These are phyloP conservation scores for Stromatinia cepivora DNA, from an alignment of 2,329 filamentous ascomycete species.

Conservation along the genomic window DNA sequence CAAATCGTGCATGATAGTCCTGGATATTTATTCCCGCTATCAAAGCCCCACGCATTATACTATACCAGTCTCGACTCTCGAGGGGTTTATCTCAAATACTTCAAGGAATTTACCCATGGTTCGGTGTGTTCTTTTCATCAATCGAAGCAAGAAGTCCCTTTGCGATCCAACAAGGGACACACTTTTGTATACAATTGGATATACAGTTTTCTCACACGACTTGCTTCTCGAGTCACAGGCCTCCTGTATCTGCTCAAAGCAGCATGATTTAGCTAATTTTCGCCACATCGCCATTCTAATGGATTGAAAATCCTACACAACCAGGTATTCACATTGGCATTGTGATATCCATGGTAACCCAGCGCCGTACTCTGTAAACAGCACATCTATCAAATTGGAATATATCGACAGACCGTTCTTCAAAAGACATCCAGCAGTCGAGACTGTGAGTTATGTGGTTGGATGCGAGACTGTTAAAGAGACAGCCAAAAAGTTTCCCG, in stretches of 20 bases:
- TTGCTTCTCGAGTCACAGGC: no score
- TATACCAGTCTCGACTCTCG: not conserved
- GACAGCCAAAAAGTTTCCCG: not conserved
- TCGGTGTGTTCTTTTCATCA: fast-evolving
- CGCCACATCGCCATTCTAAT: not conserved
- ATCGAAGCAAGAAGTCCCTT: not conserved
- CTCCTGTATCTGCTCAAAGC: not conserved
- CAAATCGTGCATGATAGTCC: not conserved
- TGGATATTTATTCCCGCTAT: not conserved
- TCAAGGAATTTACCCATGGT: not conserved
- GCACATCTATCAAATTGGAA: no score
- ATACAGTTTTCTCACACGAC: no score
- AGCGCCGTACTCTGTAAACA: no score
- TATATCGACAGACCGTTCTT: no score
- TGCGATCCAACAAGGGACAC: not conserved
- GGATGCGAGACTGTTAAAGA: not conserved
- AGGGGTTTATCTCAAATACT: not conserved
- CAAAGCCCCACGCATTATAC: not conserved
- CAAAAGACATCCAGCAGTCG: not conserved
- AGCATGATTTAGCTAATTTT: not conserved
- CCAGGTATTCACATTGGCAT: no score
- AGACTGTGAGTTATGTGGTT: not conserved
- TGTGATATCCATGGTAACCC: no score
- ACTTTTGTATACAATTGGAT: not conserved
- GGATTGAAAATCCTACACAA: not conserved